Conservation (phyloP, 768 basidiomycete species). For the Obba rivulosa region DNA sequence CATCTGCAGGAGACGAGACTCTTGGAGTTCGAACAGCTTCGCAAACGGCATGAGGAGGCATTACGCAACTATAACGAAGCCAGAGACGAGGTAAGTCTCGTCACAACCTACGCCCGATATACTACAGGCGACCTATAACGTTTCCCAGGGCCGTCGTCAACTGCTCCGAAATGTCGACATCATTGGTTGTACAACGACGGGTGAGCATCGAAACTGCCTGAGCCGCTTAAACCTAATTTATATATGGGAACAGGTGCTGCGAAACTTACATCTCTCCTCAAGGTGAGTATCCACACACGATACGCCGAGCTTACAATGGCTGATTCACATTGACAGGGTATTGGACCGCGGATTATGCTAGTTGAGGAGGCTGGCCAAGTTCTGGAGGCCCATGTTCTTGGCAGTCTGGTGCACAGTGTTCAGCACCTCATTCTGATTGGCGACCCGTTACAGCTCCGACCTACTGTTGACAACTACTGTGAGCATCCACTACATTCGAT, state of each 20-base stretch:
- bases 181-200: slow-evolving; percentile 75
- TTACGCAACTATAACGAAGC: slow-evolving; percentile 31
- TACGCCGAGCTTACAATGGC: too few relatives aligned
- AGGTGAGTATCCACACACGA: slow-evolving; percentile 33
- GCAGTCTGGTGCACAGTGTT: slow-evolving; percentile 53
- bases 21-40: slow-evolving; percentile 38
- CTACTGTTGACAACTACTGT: slow-evolving; percentile 61
- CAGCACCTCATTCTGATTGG: slow-evolving; percentile 79
- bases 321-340: slow-evolving; percentile 38
- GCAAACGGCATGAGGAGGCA: slow-evolving; percentile 36
- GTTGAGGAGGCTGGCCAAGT: slow-evolving; percentile 85
- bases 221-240: background rate
- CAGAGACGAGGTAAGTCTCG: slow-evolving; percentile 52
- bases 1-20: slow-evolving; percentile 24
- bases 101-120: background rate
- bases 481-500: slow-evolving; percentile 10
- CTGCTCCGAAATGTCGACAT: slow-evolving; percentile 53
- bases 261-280: slow-evolving; percentile 53
- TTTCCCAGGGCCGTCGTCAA: slow-evolving; percentile 44
- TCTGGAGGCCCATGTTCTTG: slow-evolving; percentile 70
- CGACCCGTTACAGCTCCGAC: slow-evolving; percentile 72
- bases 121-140: background rate
- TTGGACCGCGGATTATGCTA: slow-evolving; percentile 56
- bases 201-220: slow-evolving; percentile 26
- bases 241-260: slow-evolving; percentile 50